phyloP scores from a whole-genome alignment of 805 yeast genomes.

The Sungouiozyma intestinalis region DNA sequence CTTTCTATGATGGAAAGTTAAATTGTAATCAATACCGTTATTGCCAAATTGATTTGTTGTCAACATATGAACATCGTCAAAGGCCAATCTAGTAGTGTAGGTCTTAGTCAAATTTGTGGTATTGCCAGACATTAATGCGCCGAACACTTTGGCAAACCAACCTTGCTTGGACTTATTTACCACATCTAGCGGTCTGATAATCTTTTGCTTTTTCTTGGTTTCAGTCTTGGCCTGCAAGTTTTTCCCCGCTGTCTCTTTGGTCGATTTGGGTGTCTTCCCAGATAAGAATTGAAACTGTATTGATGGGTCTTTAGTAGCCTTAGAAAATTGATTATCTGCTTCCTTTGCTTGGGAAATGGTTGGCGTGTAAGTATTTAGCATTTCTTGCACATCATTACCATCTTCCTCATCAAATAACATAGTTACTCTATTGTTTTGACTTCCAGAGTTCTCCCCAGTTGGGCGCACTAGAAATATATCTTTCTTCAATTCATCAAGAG shows the following conservation, averaged over 20 bases:
- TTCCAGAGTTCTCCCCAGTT: background rate
- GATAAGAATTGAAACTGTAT: background rate
- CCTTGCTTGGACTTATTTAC: conserved; percentile 1
- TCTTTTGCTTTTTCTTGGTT: background rate
- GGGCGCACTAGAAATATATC: background rate
- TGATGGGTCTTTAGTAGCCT: background rate
- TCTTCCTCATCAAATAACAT: conserved; percentile 23
- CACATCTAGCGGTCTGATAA: background rate
- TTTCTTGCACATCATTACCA: conserved; percentile 4
- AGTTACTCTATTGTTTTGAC: conserved; percentile 18
- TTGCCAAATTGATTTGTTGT: conserved; percentile 21
- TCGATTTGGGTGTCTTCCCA: background rate
- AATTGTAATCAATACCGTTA: conserved; percentile 18
- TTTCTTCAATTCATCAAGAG: conserved; percentile 2
- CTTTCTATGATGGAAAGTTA: conserved; percentile 15
- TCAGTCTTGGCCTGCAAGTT: background rate
- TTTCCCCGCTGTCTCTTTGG: background rate
- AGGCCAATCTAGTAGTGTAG: conserved; percentile 17
- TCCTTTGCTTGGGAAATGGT: background rate
- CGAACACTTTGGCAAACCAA: conserved; percentile 23
- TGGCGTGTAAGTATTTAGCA: background rate
- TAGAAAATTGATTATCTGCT: background rate
- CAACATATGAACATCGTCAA: conserved; percentile 23
- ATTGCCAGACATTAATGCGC: conserved; percentile 10
- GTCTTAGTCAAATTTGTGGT: conserved; percentile 8